These are phyloP conservation scores for Torulaspora maleeae DNA, from an alignment of 805 yeast genomes.

Conservation along the genomic window DNA sequence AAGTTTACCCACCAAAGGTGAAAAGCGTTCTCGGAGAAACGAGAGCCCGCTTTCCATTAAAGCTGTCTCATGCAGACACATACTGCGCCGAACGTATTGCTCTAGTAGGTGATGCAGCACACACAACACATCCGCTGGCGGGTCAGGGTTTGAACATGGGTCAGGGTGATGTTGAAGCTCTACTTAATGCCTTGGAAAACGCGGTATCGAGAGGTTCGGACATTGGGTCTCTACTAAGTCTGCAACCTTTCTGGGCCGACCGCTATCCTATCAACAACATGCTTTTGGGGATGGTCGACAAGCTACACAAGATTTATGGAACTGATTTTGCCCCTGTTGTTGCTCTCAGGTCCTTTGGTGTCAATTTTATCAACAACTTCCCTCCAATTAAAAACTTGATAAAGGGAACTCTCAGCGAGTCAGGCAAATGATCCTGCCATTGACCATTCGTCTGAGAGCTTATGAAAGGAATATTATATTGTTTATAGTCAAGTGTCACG, in stretches of 20 bases:
- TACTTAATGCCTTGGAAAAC: conserved; percentile 62
- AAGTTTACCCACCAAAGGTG: conserved; percentile 63
- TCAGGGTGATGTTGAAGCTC: conserved; percentile 77
- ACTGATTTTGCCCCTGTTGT: conserved; percentile 73
- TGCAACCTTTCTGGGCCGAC: conserved; percentile 84
- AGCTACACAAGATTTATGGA: conserved; percentile 80
- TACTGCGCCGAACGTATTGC: conserved; percentile 84
- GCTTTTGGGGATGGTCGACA: conserved; percentile 84
- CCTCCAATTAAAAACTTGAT: conserved; percentile 65
- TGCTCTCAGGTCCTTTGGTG: conserved; percentile 67
- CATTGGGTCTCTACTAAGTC: conserved; percentile 71
- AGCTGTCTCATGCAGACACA: conserved; percentile 83
- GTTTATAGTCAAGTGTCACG: conserved; percentile 2
- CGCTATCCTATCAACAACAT: conserved; percentile 76
- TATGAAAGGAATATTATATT: background rate
- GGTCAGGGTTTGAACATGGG: conserved; percentile 99
- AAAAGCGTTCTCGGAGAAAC: conserved; percentile 54
- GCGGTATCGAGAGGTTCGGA: conserved; percentile 80
- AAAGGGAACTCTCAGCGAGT: conserved; percentile 51
- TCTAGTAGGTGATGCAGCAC: conserved; percentile 97
- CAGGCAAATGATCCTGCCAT: conserved; percentile 15
- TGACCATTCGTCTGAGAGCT: background rate
- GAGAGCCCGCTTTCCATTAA: conserved; percentile 84
- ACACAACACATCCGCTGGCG: conserved; percentile 93
- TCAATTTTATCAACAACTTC: conserved; percentile 59